Conservation (phyloP, 345 rosid genomes). For the Iberis pinnata region DNA sequence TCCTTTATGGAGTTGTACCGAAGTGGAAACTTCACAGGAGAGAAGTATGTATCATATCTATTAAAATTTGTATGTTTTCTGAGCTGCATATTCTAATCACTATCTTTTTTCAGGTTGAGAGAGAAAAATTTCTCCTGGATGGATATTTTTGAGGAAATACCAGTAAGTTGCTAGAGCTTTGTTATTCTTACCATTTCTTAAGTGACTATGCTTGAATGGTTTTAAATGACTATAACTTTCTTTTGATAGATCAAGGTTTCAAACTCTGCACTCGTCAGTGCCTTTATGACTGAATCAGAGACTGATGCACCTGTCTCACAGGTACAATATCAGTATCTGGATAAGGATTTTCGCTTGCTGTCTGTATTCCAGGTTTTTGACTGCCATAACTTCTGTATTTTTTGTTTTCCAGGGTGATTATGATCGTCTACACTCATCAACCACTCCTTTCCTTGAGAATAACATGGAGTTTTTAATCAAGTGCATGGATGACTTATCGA, state of each 20-base stretch:
- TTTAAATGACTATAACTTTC: background rate
- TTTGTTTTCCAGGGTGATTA: slow-evolving; percentile 58
- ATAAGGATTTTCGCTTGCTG: background rate
- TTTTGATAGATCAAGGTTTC: slow-evolving; percentile 81
- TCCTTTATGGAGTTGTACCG: slow-evolving; percentile 92
- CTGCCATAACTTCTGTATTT: background rate
- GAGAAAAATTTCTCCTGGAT: slow-evolving; percentile 98
- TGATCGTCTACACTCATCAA: slow-evolving; percentile 81
- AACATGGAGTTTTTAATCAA: slow-evolving; percentile 92
- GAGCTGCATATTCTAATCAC: slow-evolving; percentile 1
- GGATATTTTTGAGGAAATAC: slow-evolving; percentile 98
- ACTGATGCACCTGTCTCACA: slow-evolving; percentile 80
- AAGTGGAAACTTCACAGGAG: slow-evolving; percentile 76
- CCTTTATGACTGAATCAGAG: slow-evolving; percentile 94
- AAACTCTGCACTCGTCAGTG: slow-evolving; percentile 94
- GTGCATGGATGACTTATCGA: slow-evolving; percentile 93
- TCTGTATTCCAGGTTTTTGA: slow-evolving; percentile 1
- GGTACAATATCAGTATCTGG: slow-evolving; percentile 35
- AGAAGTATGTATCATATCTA: slow-evolving; percentile 53
- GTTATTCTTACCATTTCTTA: background rate
- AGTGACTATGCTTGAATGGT: no score
- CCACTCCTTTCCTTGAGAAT: slow-evolving; percentile 74
- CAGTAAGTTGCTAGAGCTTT: slow-evolving; percentile 50
- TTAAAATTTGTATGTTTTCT: background rate
- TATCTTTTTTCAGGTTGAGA: slow-evolving; percentile 57